These are phyloP conservation scores for Neolentinus lepideus DNA, from an alignment of 1,284 basidiomycete genomes.

Conservation along the genomic window DNA sequence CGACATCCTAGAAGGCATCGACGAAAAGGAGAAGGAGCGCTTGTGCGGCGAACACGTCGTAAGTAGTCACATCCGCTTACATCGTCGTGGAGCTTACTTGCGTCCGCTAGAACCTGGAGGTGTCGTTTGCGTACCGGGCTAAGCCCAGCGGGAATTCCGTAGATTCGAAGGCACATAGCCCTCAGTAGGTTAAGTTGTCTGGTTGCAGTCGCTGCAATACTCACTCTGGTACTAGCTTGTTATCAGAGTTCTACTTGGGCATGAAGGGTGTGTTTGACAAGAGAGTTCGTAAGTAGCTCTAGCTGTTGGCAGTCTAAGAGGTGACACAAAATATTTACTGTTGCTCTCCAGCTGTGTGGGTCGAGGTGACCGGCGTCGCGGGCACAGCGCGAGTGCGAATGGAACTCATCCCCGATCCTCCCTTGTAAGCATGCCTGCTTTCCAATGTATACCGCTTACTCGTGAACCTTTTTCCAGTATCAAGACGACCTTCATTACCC, in stretches of 20 bases:
- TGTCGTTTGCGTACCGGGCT: slow-evolving; percentile 71
- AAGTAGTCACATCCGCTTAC: not conserved
- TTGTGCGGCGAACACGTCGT: slow-evolving; percentile 21
- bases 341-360: slow-evolving; percentile 52
- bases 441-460: not conserved
- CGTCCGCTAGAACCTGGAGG: slow-evolving; percentile 58
- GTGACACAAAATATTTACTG: slow-evolving; percentile 19
- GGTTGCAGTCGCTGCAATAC: too few species aligned
- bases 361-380: slow-evolving; percentile 71
- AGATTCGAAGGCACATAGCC: slow-evolving; percentile 45
- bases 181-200: slow-evolving; percentile 33
- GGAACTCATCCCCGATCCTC: slow-evolving; percentile 75
- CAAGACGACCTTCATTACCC: slow-evolving; percentile 43
- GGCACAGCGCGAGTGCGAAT: slow-evolving; percentile 66
- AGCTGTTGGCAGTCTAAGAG: too few species aligned
- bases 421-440: slow-evolving; percentile 36
- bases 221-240: slow-evolving; percentile 23
- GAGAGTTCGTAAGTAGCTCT: slow-evolving; percentile 33
- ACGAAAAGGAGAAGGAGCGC: slow-evolving; percentile 17
- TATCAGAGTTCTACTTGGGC: slow-evolving; percentile 69
- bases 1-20: slow-evolving; percentile 12
- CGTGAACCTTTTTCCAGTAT: slow-evolving; percentile 18
- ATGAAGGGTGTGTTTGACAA: slow-evolving; percentile 40
- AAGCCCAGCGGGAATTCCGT: slow-evolving; percentile 37
- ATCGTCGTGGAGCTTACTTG: not conserved